phyloP scores from a whole-genome alignment of 2,329 filamentous ascomycete genomes.

The Cadophora luteo-olivacea region DNA sequence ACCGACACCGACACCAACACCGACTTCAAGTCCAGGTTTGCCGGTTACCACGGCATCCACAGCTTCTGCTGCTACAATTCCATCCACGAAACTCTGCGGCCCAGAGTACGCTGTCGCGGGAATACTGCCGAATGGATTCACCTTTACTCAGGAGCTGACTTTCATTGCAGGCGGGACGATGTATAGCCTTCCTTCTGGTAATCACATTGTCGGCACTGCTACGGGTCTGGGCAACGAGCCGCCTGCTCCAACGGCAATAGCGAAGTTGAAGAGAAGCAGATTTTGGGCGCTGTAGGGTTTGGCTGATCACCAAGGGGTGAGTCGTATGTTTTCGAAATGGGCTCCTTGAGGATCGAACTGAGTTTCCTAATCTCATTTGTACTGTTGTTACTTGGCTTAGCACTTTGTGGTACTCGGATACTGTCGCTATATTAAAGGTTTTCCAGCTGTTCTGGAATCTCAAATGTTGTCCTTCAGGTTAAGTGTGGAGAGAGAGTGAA shows the following conservation, averaged over 20 bases:
- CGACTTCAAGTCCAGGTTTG: too few relatives aligned
- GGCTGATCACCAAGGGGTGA: too few relatives aligned
- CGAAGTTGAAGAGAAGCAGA: slow-evolving; percentile 4
- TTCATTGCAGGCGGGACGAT: background rate
- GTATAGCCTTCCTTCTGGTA: background rate
- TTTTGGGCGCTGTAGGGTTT: background rate
- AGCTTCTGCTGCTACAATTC: background rate
- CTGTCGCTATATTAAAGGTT: background rate
- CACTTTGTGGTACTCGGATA: background rate
- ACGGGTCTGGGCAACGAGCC: background rate
- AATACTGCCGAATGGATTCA: background rate
- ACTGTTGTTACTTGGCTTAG: background rate
- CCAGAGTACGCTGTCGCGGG: background rate
- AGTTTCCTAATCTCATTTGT: background rate
- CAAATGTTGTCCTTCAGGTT: background rate
- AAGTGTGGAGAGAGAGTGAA: background rate
- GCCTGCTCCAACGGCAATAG: background rate
- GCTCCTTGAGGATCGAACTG: background rate
- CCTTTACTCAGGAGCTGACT: background rate
- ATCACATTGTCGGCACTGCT: background rate
- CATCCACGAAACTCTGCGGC: background rate
- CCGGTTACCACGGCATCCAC: background rate
- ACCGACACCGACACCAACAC: too few relatives aligned
- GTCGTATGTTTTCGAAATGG: too few relatives aligned
- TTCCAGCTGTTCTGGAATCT: background rate